Evolutionary conservation across 768 basidiomycete species (phyloP).

Genomic region (Phlebiopsis flavidoalba): DNA sequence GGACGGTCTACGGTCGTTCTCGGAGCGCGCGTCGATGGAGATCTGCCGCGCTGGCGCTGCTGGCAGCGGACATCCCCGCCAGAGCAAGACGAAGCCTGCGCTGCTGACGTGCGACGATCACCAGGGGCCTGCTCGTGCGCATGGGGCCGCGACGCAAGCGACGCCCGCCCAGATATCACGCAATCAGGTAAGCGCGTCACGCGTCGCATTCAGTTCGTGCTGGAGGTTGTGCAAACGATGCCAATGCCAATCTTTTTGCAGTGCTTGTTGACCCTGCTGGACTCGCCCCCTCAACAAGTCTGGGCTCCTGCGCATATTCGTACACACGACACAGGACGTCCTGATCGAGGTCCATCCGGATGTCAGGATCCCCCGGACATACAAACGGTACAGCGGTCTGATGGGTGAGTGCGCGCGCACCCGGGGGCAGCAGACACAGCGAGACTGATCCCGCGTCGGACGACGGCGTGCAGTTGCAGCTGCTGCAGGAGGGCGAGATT

Average conservation of each 20-base stretch:
- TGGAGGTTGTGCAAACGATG: not conserved
- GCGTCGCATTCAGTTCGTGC: not conserved
- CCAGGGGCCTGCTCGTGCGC: constrained; percentile 95
- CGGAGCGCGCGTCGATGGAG: constrained; percentile 91
- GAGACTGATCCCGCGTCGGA: not conserved
- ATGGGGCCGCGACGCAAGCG: constrained; percentile 96
- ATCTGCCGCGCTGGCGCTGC: constrained; percentile 56
- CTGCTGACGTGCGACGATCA: constrained; percentile 97
- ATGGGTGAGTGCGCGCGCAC: constrained; percentile 63
- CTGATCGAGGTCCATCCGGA: constrained; percentile 97
- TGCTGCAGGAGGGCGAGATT: constrained; percentile 92
- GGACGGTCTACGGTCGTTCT: constrained; percentile 85
- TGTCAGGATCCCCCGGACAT: constrained; percentile 94
- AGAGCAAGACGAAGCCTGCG: constrained; percentile 82
- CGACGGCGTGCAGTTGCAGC: constrained; percentile 66
- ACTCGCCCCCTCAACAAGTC: constrained; percentile 98
- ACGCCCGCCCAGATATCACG: constrained; percentile 98
- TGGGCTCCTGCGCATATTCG: constrained; percentile 91
- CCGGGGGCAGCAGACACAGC: not conserved
- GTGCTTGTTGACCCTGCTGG: constrained; percentile 93
- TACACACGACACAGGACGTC: constrained; percentile 93
- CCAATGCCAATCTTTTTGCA: constrained; percentile 28
- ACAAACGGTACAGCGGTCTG: constrained; percentile 95
- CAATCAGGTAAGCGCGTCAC: constrained; percentile 72
- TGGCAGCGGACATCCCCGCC: constrained; percentile 49